Evolutionary conservation across 495 filamentous ascomycete species (phyloP).

Genomic region (Xylaria palmicola): DNA sequence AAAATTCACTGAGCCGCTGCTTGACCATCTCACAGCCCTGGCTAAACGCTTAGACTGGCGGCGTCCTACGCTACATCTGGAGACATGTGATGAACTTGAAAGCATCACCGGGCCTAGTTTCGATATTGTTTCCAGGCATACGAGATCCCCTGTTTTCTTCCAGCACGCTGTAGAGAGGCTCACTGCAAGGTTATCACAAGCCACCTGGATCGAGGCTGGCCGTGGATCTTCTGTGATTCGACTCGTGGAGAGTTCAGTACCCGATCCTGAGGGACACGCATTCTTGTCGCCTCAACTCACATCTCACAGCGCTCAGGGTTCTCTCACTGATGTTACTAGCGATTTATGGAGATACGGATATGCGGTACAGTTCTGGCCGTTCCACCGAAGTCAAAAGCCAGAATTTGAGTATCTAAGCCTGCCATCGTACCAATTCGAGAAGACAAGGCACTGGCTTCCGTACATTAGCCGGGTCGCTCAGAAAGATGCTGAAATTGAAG

Average conservation of each 20-base stretch:
- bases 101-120: not conserved
- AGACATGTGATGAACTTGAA: not conserved
- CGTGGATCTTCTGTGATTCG: conserved; percentile 25
- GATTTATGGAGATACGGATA: conserved; percentile 26
- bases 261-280: not conserved
- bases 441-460: conserved; percentile 25
- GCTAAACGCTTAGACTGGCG: not conserved
- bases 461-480: conserved; percentile 6
- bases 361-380: conserved; percentile 17
- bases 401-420: conserved; percentile 35
- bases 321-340: conserved; percentile 17
- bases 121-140: conserved; percentile 28
- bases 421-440: conserved; percentile 57
- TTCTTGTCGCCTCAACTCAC: conserved; percentile 8
- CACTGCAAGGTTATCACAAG: conserved; percentile 10
- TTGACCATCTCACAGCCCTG: conserved; percentile 14
- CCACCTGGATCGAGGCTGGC: conserved; percentile 36
- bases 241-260: conserved; percentile 19
- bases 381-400: conserved; percentile 7
- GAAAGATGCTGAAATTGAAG: conserved; percentile 9
- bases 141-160: conserved; percentile 45
- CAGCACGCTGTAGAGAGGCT: conserved; percentile 36
- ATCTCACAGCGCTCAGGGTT: not conserved
- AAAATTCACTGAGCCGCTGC: conserved; percentile 34
- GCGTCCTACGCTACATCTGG: conserved; percentile 1